These are phyloP conservation scores for Penicillium sp. DNA, from an alignment of 2,329 filamentous ascomycete species.

Conservation along the genomic window DNA sequence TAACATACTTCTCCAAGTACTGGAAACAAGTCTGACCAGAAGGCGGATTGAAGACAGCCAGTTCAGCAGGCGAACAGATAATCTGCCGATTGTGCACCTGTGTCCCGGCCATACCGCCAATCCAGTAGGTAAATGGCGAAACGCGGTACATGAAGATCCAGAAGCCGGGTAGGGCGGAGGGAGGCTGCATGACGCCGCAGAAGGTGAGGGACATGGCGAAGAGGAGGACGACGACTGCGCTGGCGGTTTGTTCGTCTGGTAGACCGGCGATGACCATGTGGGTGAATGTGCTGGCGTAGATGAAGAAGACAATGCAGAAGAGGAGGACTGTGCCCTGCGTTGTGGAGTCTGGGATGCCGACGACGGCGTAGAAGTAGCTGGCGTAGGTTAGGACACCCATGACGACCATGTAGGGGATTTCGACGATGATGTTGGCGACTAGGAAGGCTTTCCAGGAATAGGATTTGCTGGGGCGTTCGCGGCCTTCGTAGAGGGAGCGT, in stretches of 20 bases:
- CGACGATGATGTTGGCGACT: slow-evolving; percentile 75
- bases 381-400: slow-evolving; percentile 70
- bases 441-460: slow-evolving; percentile 86
- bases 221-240: slow-evolving; percentile 68
- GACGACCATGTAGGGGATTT: slow-evolving; percentile 78
- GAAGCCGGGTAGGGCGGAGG: slow-evolving; percentile 60
- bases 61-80: slow-evolving; percentile 65
- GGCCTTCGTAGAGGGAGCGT: slow-evolving; percentile 75
- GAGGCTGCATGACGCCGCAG: slow-evolving; percentile 64
- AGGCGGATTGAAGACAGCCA: slow-evolving; percentile 61
- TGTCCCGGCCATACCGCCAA: slow-evolving; percentile 64
- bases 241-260: slow-evolving; percentile 68
- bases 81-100: slow-evolving; percentile 66
- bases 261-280: slow-evolving; percentile 73
- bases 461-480: slow-evolving; percentile 76
- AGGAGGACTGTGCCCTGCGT: slow-evolving; percentile 77
- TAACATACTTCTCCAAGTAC: slow-evolving; percentile 56
- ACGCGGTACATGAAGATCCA: slow-evolving; percentile 63
- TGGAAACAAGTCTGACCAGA: slow-evolving; percentile 54
- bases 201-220: slow-evolving; percentile 82
- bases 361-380: slow-evolving; percentile 80
- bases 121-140: slow-evolving; percentile 52
- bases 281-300: slow-evolving; percentile 78
- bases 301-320: slow-evolving; percentile 67
- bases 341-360: slow-evolving; percentile 56